Percentiles rank a stretch among this genome's conserved stretches.
These are phyloP conservation scores for Vitis riparia DNA, from an alignment of 164 flowering plant species.

Conservation along the genomic window DNA sequence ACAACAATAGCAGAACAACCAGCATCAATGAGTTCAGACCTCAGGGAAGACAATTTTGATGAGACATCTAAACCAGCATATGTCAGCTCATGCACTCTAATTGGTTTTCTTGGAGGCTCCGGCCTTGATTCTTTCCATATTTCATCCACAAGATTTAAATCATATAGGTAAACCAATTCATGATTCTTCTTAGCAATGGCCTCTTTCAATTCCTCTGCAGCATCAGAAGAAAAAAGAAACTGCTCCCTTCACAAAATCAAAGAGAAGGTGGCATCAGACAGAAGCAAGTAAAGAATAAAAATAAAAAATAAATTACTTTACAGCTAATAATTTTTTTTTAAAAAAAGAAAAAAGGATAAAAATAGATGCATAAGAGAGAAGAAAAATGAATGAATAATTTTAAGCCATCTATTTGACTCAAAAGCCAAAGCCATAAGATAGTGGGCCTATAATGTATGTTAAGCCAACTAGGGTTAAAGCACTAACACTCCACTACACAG, in stretches of 20 bases:
- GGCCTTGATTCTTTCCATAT: conserved; percentile 88
- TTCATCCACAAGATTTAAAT: conserved; percentile 84
- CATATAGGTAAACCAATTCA: conserved; percentile 68
- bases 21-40: conserved; percentile 59
- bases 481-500: too few relatives aligned
- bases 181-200: conserved; percentile 65
- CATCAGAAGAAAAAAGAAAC: conserved; percentile 95
- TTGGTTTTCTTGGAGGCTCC: conserved; percentile 58
- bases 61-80: conserved; percentile 86
- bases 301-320: neutral
- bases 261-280: conserved; percentile 42
- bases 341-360: neutral
- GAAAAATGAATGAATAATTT: neutral
- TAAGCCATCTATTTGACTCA: neutral
- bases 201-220: conserved; percentile 82
- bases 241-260: conserved; percentile 77
- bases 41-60: conserved; percentile 66
- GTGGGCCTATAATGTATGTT: too few relatives aligned
- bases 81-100: conserved; percentile 79
- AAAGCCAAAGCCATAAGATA: too few relatives aligned
- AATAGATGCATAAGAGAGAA: neutral
- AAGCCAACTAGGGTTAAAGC: too few relatives aligned
- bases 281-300: conserved; percentile 4
- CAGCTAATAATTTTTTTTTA: neutral
- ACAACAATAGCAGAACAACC: conserved; percentile 77